These are phyloP conservation scores for Fusarium subglutinans DNA, from an alignment of 2,329 filamentous ascomycete species.

Conservation along the genomic window DNA sequence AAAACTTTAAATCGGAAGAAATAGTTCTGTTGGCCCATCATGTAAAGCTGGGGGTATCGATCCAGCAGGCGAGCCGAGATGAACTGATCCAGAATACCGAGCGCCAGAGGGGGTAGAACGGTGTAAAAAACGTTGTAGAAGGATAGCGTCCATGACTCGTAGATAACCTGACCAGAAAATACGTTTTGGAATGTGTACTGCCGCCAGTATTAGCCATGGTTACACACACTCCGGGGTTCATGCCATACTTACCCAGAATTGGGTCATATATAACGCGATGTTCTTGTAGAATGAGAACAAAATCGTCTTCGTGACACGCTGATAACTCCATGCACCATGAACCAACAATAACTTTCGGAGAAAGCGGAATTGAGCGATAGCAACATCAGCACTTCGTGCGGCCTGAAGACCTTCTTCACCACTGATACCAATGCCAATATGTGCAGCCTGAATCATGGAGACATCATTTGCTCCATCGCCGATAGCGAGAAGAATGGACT, in stretches of 20 bases:
- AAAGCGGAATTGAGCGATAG: constrained; percentile 95
- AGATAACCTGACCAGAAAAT: constrained; percentile 97
- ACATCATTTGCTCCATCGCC: constrained; percentile 98
- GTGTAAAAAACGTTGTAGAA: constrained; percentile 99
- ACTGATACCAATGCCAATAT: constrained; percentile 97
- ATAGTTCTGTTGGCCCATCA: constrained; percentile 88
- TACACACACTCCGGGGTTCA: background rate
- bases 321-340: constrained; percentile 97
- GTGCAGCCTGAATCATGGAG: constrained; percentile 99
- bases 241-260: constrained; percentile 85
- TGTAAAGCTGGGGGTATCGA: constrained; percentile 95
- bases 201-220: constrained; percentile 28
- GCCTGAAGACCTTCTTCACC: constrained; percentile 97
- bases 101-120: constrained; percentile 88
- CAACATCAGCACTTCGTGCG: constrained; percentile 92
- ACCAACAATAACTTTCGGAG: constrained; percentile 93
- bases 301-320: constrained; percentile 95
- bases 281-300: constrained; percentile 99
- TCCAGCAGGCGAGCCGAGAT: constrained; percentile 93
- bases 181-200: constrained; percentile 98
- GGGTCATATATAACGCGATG: constrained; percentile 97
- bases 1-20: constrained; percentile 97
- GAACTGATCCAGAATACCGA: constrained; percentile 98
- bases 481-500: constrained; percentile 92
- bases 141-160: constrained; percentile 98